phyloP scores from a whole-genome alignment of 441 rosid genomes.

The Eutrema salsugineum region DNA sequence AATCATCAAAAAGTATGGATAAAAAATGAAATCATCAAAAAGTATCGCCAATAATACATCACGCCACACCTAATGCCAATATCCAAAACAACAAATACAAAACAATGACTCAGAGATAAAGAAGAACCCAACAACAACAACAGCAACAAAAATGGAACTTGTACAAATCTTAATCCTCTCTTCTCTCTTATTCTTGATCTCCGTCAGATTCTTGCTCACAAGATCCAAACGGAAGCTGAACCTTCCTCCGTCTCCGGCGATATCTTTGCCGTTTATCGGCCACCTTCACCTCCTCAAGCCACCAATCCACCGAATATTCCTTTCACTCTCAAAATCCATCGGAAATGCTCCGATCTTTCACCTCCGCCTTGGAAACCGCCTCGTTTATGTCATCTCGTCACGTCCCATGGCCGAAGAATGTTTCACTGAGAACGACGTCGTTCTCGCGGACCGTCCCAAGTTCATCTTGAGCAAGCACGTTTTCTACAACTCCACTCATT shows the following conservation, averaged over 20 bases:
- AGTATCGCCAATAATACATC: too few species aligned
- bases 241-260: slow-evolving; percentile 49
- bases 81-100: neutral
- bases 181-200: slow-evolving; percentile 8
- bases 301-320: slow-evolving; percentile 40
- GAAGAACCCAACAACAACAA: neutral
- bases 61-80: too few species aligned
- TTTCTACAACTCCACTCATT: slow-evolving; percentile 41
- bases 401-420: slow-evolving; percentile 42
- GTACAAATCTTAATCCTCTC: neutral
- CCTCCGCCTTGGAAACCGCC: slow-evolving; percentile 44
- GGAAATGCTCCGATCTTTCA: slow-evolving; percentile 40
- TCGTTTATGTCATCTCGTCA: slow-evolving; percentile 42
- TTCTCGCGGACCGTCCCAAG: slow-evolving; percentile 49
- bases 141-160: neutral
- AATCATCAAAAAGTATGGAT: too few species aligned
- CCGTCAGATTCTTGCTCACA: neutral
- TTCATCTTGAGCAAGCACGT: slow-evolving; percentile 36
- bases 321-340: slow-evolving; percentile 26
- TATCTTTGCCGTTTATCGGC: slow-evolving; percentile 47
- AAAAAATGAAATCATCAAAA: too few species aligned
- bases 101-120: neutral
- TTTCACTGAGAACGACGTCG: slow-evolving; percentile 46
- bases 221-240: slow-evolving; percentile 7
- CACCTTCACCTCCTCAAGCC: slow-evolving; percentile 51